Base-by-base conservation (phyloP, 257 asterid genomes). In the Coffea canephora region DNA sequence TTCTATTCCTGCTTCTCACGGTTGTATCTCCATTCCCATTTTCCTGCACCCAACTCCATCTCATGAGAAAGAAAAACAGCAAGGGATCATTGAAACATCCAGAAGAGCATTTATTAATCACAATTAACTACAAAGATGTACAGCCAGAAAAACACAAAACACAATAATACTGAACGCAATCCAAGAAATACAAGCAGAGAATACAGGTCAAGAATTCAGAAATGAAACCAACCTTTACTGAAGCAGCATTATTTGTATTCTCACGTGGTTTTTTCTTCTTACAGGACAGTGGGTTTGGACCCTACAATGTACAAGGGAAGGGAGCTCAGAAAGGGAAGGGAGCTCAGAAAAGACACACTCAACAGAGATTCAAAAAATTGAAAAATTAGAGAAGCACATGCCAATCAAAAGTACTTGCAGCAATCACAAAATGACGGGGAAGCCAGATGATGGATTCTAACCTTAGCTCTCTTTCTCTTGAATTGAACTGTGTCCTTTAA, bases 281-380 rank as follows among this genome's bases (percentile, higher is more conserved):
- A 88, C 97, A 90, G 1, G 97, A 93, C 39, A 95, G 95, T 46
- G 99, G 99, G 76, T 93, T 92, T 23, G 98, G 98, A 77, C 96
- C 97, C 98, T 95, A 87, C 77, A 80, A 80, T 64, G 69, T 70
- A 73, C 57, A 27, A 27, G 27, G 27, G 27, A 27, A 27, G 27
- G 27, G 27, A 27, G 27, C 27, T 27, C 27, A 27, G 27, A 27
- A 71, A 75, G 82, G 75, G n/a, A 81, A 71, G 69, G 77, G 34
- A 82, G 68, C 62, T 62, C 23, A 71, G 52, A 55, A 43, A 54
- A 18, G 52, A 59, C 34, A 72, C 10, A 45, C 23, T 46, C 76
- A 61, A 16, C 13, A 34, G 31, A 71, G 79, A 73, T 23, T 43
- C 69, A 41, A n/a, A 46, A 36, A 71, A 61, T 19, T 7, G 34